phyloP scores from a whole-genome alignment of 495 filamentous ascomycete genomes.

The Annulohypoxylon stygium region DNA sequence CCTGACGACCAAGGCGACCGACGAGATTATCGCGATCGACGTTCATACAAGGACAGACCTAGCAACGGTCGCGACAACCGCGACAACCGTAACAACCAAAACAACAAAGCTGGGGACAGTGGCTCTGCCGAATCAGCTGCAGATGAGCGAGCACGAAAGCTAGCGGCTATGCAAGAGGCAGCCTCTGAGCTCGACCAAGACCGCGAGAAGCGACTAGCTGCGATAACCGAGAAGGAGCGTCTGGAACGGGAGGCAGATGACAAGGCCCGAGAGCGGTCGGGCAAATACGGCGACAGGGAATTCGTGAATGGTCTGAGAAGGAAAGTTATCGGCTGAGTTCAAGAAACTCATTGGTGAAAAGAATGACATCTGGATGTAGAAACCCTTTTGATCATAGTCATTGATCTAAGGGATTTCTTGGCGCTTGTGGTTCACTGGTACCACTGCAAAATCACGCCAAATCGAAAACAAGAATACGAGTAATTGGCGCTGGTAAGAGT shows the following conservation, averaged over 20 bases:
- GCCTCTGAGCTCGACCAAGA: conserved; percentile 82
- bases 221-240: conserved; percentile 74
- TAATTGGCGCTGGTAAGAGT: background rate
- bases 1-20: conserved; percentile 27
- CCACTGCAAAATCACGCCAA: background rate
- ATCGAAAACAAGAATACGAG: background rate
- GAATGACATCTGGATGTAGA: background rate
- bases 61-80: conserved; percentile 22
- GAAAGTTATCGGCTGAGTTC: conserved; percentile 50
- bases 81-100: background rate
- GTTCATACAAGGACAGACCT: conserved; percentile 36
- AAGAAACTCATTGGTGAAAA: background rate
- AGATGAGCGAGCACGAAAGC: conserved; percentile 72
- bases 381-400: background rate
- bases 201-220: conserved; percentile 77
- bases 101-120: background rate
- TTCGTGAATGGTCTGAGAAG: conserved; percentile 72
- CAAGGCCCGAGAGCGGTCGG: conserved; percentile 65
- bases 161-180: conserved; percentile 89
- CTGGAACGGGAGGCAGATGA: conserved; percentile 74
- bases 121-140: conserved; percentile 52
- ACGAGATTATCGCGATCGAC: conserved; percentile 32
- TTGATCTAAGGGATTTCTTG: background rate
- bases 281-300: conserved; percentile 71
- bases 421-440: background rate